phyloP scores from a whole-genome alignment of 2,329 filamentous ascomycete species.

The Endothia cerciana region DNA sequence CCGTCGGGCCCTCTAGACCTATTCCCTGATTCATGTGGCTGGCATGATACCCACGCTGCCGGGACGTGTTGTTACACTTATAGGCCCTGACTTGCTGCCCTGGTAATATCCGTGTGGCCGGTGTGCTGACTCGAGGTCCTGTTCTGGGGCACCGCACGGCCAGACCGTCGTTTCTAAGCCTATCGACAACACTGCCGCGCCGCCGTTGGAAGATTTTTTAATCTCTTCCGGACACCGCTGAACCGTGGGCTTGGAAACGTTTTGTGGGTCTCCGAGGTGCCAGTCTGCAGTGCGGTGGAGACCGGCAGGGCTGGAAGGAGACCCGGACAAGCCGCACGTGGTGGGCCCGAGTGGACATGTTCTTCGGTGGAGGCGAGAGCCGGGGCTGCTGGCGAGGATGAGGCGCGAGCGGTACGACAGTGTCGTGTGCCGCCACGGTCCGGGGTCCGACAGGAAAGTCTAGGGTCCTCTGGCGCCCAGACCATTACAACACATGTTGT shows the following conservation, averaged over 20 bases:
- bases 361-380: conserved; percentile 18
- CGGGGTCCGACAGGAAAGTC: conserved; percentile 13
- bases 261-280: conserved; percentile 33
- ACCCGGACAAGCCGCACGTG: conserved; percentile 24
- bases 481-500: conserved; percentile 19
- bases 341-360: conserved; percentile 14
- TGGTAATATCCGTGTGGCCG: conserved; percentile 54
- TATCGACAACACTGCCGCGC: conserved; percentile 36
- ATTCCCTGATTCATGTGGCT: conserved; percentile 64
- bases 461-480: conserved; percentile 13
- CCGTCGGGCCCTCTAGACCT: conserved; percentile 57
- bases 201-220: conserved; percentile 43
- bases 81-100: conserved; percentile 49
- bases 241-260: conserved; percentile 38
- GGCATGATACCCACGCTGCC: conserved; percentile 64
- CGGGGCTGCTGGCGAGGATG: conserved; percentile 8
- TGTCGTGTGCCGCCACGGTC: conserved; percentile 5
- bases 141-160: conserved; percentile 37
- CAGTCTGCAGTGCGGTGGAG: conserved; percentile 31
- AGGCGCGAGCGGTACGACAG: conserved; percentile 10
- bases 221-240: conserved; percentile 38
- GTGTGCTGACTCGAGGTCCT: conserved; percentile 47
- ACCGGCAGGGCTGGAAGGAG: conserved; percentile 10
- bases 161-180: conserved; percentile 35
- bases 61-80: conserved; percentile 62